Percentiles rank a stretch among this genome's conserved stretches.
phyloP scores from a whole-genome alignment of 2,329 filamentous ascomycete genomes.

The Aspergillus aculeatus region DNA sequence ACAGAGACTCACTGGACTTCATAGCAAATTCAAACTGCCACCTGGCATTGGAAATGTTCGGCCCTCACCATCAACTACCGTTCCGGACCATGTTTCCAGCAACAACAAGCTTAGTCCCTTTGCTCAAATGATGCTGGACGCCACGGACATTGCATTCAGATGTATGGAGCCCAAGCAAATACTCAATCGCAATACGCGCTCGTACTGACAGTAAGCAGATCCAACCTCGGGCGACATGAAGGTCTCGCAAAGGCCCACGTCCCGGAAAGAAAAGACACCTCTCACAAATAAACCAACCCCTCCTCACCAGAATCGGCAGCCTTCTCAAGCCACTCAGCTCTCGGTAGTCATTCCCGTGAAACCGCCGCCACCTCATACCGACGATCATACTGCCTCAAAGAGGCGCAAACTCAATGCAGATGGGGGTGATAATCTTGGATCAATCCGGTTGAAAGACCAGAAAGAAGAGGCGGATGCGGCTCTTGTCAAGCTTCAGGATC shows the following conservation, averaged over 20 bases:
- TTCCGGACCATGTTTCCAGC: constrained; percentile 25
- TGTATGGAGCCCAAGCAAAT: constrained; percentile 33
- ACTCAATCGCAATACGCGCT: neutral
- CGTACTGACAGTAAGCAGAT: constrained; percentile 30
- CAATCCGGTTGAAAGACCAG: constrained; percentile 68
- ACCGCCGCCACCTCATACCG: constrained; percentile 39
- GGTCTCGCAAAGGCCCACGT: constrained; percentile 21
- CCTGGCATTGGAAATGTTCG: constrained; percentile 23
- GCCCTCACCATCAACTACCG: constrained; percentile 16
- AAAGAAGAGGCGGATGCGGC: constrained; percentile 76
- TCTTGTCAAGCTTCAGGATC: constrained; percentile 66
- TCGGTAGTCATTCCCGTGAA: constrained; percentile 51
- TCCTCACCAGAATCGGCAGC: constrained; percentile 28
- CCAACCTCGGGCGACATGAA: constrained; percentile 29
- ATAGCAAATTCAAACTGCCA: constrained; percentile 46
- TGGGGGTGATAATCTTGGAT: constrained; percentile 57
- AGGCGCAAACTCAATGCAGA: constrained; percentile 55
- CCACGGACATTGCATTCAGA: constrained; percentile 45
- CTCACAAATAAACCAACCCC: constrained; percentile 47
- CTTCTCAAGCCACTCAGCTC: constrained; percentile 33
- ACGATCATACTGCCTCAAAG: constrained; percentile 33
- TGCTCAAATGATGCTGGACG: constrained; percentile 54
- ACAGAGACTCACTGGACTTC: constrained; percentile 15
- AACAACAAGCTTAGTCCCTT: constrained; percentile 50
- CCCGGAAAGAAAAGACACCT: constrained; percentile 26